These are phyloP conservation scores for Penicillium lagena DNA, from an alignment of 495 filamentous ascomycete genomes.

Conservation along the genomic window DNA sequence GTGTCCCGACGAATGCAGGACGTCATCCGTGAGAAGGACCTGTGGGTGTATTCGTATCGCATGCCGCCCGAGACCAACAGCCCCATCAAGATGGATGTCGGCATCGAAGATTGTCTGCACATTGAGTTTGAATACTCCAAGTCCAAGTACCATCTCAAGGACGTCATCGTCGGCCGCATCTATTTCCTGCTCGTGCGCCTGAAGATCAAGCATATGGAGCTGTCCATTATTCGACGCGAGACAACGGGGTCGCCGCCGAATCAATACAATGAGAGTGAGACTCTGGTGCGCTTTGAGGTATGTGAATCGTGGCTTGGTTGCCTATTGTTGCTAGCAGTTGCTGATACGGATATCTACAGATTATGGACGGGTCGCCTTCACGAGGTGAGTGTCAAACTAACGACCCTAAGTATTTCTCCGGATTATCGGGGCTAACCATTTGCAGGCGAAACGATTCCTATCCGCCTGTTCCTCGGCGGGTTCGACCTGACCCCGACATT, in stretches of 20 bases:
- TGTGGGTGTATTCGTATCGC: constrained; percentile 99
- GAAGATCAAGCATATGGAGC: constrained; percentile 99
- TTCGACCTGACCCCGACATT: constrained; percentile 98
- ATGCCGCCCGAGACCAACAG: constrained; percentile 97
- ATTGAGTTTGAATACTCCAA: constrained; percentile 99
- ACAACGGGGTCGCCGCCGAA: constrained; percentile 98
- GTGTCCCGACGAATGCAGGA: constrained; percentile 96
- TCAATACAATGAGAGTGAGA: constrained; percentile 99
- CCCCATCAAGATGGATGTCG: constrained; percentile 99
- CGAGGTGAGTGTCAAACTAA: constrained; percentile 48
- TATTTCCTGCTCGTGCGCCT: constrained; percentile 96
- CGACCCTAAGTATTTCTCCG: too few relatives aligned
- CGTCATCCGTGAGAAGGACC: constrained; percentile 97
- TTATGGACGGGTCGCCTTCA: constrained; percentile 98
- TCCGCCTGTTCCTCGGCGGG: constrained; percentile 93
- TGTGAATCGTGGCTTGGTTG: constrained; percentile 12
- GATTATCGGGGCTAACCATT: constrained; percentile 15
- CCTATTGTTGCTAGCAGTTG: not conserved
- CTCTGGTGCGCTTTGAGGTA: constrained; percentile 94
- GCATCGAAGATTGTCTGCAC: constrained; percentile 98
- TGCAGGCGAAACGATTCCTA: constrained; percentile 89
- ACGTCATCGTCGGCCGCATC: constrained; percentile 98
- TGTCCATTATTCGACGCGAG: constrained; percentile 94
- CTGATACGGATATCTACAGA: constrained; percentile 45
- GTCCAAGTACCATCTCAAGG: constrained; percentile 97